These are phyloP conservation scores for Lactarius sp. DNA, from an alignment of 768 basidiomycete species.

Conservation along the genomic window DNA sequence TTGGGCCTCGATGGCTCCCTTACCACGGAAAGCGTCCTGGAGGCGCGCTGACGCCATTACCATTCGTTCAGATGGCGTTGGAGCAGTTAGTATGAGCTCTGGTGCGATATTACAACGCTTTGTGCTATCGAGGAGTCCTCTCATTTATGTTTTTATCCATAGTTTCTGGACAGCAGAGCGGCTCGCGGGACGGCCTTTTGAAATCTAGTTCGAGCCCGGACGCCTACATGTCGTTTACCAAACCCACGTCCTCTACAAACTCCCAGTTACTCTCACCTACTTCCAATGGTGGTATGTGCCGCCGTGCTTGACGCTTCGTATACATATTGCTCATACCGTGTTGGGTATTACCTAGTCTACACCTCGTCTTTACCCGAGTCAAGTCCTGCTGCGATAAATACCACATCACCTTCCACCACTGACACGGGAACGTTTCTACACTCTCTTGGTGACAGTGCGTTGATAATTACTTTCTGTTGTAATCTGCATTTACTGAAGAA, in stretches of 20 bases:
- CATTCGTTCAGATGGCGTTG: not conserved
- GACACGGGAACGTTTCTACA: not conserved
- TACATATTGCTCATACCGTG: not conserved
- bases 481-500: not conserved
- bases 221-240: not conserved
- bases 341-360: not conserved
- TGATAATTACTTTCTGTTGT: not conserved
- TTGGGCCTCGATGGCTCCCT: slow-evolving; percentile 18
- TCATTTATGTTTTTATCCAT: not conserved
- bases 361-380: not conserved
- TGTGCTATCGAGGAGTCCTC: not conserved
- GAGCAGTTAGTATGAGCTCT: not conserved
- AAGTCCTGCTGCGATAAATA: not conserved
- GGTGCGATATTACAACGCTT: not conserved
- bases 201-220: not conserved
- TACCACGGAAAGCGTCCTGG: slow-evolving; percentile 1
- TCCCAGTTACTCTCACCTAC: not conserved
- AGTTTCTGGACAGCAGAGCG: not conserved
- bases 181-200: not conserved
- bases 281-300: not conserved
- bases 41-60: not conserved
- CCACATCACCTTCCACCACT: not conserved
- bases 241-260: not conserved
- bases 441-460: not conserved
- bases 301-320: not conserved